Percentiles rank a stretch among this genome's conserved stretches.
Evolutionary conservation across 139 green algal species (phyloP).

Genomic region (Volvox reticuliferus): DNA sequence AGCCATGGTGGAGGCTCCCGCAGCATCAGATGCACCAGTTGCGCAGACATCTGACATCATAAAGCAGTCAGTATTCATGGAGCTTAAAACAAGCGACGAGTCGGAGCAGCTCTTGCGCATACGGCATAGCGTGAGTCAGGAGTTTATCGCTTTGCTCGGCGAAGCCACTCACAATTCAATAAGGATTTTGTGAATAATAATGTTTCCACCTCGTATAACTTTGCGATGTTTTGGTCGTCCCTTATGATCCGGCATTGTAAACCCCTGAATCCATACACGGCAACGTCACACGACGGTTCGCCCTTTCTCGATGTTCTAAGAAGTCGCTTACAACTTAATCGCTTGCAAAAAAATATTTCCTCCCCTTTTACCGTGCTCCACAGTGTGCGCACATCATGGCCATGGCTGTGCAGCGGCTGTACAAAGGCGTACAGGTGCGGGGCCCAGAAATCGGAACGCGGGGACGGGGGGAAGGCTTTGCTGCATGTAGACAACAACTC

Average conservation of each 20-base stretch:
- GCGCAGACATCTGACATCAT: neutral
- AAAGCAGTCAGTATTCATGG: slow-evolving; percentile 42
- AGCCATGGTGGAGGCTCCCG: slow-evolving; percentile 6
- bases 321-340: too few relatives aligned
- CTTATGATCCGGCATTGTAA: too few relatives aligned
- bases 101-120: slow-evolving; percentile 86
- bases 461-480: too few relatives aligned
- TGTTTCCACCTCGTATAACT: too few relatives aligned
- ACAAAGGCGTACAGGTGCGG: slow-evolving; percentile 73
- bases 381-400: slow-evolving; percentile 97
- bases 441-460: neutral
- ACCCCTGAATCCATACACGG: too few relatives aligned
- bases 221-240: too few relatives aligned
- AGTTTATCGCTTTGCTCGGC: too few relatives aligned
- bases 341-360: neutral
- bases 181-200: too few relatives aligned
- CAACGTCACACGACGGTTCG: neutral
- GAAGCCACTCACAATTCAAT: too few relatives aligned
- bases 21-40: neutral
- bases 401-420: slow-evolving; percentile 97
- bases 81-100: slow-evolving; percentile 83
- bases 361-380: slow-evolving; percentile 13
- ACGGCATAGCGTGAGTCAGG: slow-evolving; percentile 83
- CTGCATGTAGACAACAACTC: too few relatives aligned
- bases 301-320: neutral